These are phyloP conservation scores for Pleurotus tuoliensis DNA, from an alignment of 768 basidiomycete genomes.

Conservation along the genomic window DNA sequence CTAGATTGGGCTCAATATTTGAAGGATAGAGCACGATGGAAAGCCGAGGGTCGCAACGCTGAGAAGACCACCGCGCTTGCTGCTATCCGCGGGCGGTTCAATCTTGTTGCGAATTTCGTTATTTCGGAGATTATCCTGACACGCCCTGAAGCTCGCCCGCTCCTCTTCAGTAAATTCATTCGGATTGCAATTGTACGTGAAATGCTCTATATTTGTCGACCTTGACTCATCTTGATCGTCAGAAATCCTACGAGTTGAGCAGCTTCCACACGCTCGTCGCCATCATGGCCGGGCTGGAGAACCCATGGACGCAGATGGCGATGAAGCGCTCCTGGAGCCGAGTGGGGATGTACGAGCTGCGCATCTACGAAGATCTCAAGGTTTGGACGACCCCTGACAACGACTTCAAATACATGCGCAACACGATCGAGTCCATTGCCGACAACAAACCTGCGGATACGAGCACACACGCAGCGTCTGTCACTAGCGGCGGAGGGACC, in stretches of 20 bases:
- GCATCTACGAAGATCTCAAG: constrained; percentile 71
- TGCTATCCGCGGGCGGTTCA: constrained; percentile 78
- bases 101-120: constrained; percentile 78
- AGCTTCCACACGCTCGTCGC: constrained; percentile 81
- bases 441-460: constrained; percentile 61
- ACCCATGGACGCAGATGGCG: constrained; percentile 61
- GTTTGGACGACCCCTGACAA: constrained; percentile 57
- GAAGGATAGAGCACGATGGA: constrained; percentile 68
- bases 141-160: constrained; percentile 55
- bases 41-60: constrained; percentile 51
- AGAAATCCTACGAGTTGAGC: constrained; percentile 79
- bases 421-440: constrained; percentile 56
- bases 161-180: constrained; percentile 75
- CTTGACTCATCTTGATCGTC: constrained; percentile 7
- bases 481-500: constrained; percentile 39
- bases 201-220: constrained; percentile 19
- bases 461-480: constrained; percentile 49
- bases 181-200: constrained; percentile 72
- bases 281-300: constrained; percentile 72
- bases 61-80: constrained; percentile 70
- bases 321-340: constrained; percentile 67
- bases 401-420: constrained; percentile 74
- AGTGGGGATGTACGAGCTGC: constrained; percentile 65
- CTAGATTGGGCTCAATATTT: constrained; percentile 84
- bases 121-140: constrained; percentile 80